phyloP scores from a whole-genome alignment of 768 basidiomycete genomes.

The Cytidiella melzeri region DNA sequence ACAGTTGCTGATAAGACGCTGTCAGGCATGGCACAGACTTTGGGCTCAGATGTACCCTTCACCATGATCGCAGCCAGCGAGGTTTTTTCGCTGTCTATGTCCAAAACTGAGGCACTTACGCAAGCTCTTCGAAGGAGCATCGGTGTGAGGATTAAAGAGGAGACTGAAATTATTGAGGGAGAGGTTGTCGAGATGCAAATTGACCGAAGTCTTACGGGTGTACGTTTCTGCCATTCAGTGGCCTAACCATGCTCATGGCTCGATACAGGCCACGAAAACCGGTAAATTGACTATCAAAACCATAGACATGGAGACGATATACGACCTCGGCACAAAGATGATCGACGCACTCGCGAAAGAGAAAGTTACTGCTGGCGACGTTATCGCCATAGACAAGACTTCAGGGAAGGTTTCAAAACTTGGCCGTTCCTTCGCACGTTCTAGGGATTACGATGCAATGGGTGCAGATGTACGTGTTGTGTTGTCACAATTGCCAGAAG shows the following conservation, averaged over 20 bases:
- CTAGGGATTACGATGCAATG: constrained; percentile 98
- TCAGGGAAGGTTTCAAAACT: constrained; percentile 96
- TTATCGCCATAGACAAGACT: constrained; percentile 95
- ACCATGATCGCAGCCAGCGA: constrained; percentile 98
- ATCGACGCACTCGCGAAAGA: constrained; percentile 96
- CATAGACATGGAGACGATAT: constrained; percentile 99
- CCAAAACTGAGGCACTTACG: constrained; percentile 95
- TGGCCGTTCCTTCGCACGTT: constrained; percentile 93
- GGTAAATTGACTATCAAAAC: constrained; percentile 97
- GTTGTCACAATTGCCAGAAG: constrained; percentile 1
- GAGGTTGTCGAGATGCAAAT: constrained; percentile 99
- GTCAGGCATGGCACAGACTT: constrained; percentile 90
- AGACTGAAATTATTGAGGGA: constrained; percentile 95
- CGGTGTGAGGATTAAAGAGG: constrained; percentile 95
- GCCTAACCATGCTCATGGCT: background rate
- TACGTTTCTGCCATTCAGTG: constrained; percentile 32
- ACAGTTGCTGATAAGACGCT: background rate
- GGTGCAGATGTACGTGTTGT: constrained; percentile 81
- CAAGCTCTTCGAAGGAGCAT: constrained; percentile 96
- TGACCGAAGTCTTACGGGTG: constrained; percentile 93
- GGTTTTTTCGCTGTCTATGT: constrained; percentile 97
- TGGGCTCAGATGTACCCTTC: constrained; percentile 94
- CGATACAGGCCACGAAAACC: constrained; percentile 84
- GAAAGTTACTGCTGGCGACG: constrained; percentile 92
- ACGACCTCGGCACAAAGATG: constrained; percentile 98